Conservation (phyloP, 257 asterid species). For the Primulina tabacum region DNA sequence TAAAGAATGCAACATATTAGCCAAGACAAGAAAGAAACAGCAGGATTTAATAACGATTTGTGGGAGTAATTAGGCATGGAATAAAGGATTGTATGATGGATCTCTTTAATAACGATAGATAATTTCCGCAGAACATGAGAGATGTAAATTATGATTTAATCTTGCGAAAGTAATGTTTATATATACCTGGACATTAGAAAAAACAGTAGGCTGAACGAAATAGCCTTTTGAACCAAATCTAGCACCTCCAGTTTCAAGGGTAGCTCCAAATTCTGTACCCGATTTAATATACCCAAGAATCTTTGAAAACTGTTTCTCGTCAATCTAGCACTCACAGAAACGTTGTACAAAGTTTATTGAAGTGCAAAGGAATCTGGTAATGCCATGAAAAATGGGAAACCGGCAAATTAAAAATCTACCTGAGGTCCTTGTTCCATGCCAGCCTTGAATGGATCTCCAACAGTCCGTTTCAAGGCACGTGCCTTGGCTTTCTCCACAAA, state of each 20-base stretch:
- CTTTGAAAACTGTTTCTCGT: conserved; percentile 68
- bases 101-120: too few relatives aligned
- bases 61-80: too few relatives aligned
- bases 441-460: conserved; percentile 92
- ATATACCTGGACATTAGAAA: conserved; percentile 77
- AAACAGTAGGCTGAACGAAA: conserved; percentile 84
- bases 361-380: conserved; percentile 13
- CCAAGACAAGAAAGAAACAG: not conserved
- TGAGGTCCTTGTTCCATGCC: conserved; percentile 96
- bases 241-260: conserved; percentile 83
- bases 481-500: conserved; percentile 77
- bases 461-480: conserved; percentile 66
- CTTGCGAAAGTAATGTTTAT: not conserved
- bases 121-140: too few relatives aligned
- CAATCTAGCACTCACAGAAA: conserved; percentile 45
- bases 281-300: conserved; percentile 57
- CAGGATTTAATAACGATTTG: not conserved
- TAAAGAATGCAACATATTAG: conserved; percentile 9
- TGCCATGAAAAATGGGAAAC: not conserved
- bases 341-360: conserved; percentile 17
- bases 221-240: conserved; percentile 64
- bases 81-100: too few relatives aligned
- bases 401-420: conserved; percentile 34
- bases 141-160: not conserved
- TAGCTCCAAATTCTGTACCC: conserved; percentile 80